These are phyloP conservation scores for Silene conica DNA, from an alignment of 148 eudicot species.

Conservation along the genomic window DNA sequence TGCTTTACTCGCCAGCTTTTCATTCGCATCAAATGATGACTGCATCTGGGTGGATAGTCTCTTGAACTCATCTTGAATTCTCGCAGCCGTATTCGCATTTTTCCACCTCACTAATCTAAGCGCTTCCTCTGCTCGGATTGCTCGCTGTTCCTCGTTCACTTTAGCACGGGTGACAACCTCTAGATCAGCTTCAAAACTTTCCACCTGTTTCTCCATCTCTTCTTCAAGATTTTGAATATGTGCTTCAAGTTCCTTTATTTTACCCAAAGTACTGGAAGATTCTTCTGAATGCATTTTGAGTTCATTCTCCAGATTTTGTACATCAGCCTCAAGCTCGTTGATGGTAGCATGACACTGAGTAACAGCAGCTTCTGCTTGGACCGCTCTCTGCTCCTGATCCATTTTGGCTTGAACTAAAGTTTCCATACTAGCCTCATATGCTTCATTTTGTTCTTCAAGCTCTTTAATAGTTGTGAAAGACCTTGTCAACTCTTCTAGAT, in stretches of 20 bases:
- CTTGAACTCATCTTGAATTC: constrained; percentile 79
- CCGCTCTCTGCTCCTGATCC: constrained; percentile 33
- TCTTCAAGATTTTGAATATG: constrained; percentile 56
- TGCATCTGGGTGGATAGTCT: constrained; percentile 65
- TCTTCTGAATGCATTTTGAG: constrained; percentile 45
- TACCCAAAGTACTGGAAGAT: constrained; percentile 37
- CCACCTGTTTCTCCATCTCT: constrained; percentile 62
- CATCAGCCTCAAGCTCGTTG: constrained; percentile 50
- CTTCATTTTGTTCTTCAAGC: constrained; percentile 32
- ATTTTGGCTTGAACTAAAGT: constrained; percentile 30
- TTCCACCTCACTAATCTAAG: constrained; percentile 59
- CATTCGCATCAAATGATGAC: constrained; percentile 72
- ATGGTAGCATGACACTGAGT: constrained; percentile 23
- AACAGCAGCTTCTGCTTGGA: constrained; percentile 27
- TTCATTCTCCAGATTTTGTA: constrained; percentile 55
- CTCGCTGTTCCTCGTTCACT: constrained; percentile 87
- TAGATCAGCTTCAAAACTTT: constrained; percentile 73
- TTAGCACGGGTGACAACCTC: constrained; percentile 55
- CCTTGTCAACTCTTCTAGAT: constrained; percentile 24
- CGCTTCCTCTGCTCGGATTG: constrained; percentile 74
- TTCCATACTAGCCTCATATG: constrained; percentile 34
- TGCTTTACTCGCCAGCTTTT: constrained; percentile 62
- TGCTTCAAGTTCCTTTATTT: constrained; percentile 56
- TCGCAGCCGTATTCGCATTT: constrained; percentile 70
- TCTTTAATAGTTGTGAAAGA: constrained; percentile 26